These are phyloP conservation scores for Chondrostereum purpureum DNA, from an alignment of 1,284 basidiomycete genomes.

Conservation along the genomic window DNA sequence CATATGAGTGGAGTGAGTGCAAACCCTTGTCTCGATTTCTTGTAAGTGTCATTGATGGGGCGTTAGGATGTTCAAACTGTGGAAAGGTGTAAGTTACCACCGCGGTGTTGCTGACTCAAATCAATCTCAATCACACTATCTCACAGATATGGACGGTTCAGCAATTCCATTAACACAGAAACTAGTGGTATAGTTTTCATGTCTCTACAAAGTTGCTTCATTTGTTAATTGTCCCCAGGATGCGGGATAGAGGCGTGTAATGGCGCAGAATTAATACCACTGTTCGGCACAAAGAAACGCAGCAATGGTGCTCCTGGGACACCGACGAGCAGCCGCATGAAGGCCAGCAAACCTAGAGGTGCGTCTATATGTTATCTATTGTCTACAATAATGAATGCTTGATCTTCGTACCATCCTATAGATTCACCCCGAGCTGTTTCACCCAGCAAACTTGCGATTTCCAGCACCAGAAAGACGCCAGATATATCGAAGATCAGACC, in stretches of 20 bases:
- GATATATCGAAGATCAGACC: no score
- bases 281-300: constrained; percentile 36
- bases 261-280: constrained; percentile 47
- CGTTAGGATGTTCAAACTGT: constrained; percentile 60
- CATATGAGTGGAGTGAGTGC: constrained; percentile 68
- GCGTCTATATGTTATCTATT: constrained; percentile 5
- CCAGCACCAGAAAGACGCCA: no score
- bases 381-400: no score
- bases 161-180: constrained; percentile 68
- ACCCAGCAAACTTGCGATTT: no score
- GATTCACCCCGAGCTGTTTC: no score
- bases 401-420: no score
- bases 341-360: constrained; percentile 42
- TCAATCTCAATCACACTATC: no score
- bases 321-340: constrained; percentile 40
- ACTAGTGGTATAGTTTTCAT: constrained; percentile 45
- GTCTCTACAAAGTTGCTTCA: background rate
- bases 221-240: constrained; percentile 2
- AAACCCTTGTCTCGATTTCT: constrained; percentile 2
- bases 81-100: constrained; percentile 47
- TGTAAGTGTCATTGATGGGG: constrained; percentile 7
- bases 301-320: constrained; percentile 23
- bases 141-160: constrained; percentile 70
- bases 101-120: constrained; percentile 5
- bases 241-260: constrained; percentile 22